Conservation (phyloP, 2,329 filamentous ascomycete species). For the Ophiostoma quercus region DNA sequence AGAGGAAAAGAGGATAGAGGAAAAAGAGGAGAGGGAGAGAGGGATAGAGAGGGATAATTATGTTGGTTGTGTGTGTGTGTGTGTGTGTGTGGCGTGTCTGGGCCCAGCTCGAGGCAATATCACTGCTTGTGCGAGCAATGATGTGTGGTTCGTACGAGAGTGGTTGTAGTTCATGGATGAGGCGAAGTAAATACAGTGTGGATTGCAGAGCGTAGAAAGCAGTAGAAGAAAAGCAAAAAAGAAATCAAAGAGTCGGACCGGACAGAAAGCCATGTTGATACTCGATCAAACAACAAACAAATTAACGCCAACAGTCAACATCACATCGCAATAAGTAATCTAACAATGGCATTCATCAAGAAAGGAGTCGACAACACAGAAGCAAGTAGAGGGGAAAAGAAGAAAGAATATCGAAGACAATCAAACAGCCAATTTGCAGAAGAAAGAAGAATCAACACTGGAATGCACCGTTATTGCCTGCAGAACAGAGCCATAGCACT, state of each 20-base stretch:
- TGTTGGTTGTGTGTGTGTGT: neutral
- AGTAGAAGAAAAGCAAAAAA: neutral
- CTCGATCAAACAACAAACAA: too few species aligned
- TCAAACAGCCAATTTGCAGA: neutral
- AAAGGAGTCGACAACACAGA: neutral
- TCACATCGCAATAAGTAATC: neutral
- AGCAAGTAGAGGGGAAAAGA: neutral
- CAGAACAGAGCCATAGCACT: neutral
- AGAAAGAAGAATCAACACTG: neutral
- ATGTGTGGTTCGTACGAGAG: neutral
- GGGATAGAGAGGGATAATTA: neutral
- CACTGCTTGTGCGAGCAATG: neutral
- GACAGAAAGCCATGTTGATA: neutral
- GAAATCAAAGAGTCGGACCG: neutral
- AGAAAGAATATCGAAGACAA: neutral
- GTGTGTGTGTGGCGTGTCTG: constrained; percentile 5
- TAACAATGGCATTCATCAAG: neutral
- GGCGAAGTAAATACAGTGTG: neutral
- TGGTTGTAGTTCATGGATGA: neutral
- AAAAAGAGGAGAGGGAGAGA: neutral
- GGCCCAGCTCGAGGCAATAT: constrained; percentile 6
- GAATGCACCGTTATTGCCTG: neutral
- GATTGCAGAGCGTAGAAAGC: too few species aligned
- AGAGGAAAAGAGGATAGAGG: neutral
- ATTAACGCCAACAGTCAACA: neutral